Percentiles rank a stretch among this genome's conserved stretches.
These are phyloP conservation scores for Penicillium sp. DNA, from an alignment of 2,329 filamentous ascomycete species.

Conservation along the genomic window DNA sequence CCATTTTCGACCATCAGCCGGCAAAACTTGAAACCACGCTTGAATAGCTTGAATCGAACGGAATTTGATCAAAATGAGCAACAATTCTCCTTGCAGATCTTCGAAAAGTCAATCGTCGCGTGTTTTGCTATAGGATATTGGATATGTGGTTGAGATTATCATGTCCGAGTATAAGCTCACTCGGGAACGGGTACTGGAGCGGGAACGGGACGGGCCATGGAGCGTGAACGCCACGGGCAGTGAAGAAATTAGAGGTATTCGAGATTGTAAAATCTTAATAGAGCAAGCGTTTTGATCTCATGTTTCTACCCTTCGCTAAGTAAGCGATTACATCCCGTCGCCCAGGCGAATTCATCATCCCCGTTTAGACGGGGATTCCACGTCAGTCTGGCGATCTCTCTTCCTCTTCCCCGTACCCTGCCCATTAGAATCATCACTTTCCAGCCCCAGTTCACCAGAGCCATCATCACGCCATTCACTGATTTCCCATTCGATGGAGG, in stretches of 20 bases:
- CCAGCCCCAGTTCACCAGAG: constrained; percentile 23
- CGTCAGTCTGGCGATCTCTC: constrained; percentile 23
- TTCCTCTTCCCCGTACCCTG: constrained; percentile 37
- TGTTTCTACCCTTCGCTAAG: neutral
- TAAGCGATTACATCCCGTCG: neutral
- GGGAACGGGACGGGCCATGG: neutral
- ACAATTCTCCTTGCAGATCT: neutral
- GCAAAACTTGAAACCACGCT: neutral
- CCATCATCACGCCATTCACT: constrained; percentile 66
- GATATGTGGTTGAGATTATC: neutral
- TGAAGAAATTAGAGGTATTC: neutral
- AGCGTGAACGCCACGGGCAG: neutral
- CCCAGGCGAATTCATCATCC: constrained; percentile 2
- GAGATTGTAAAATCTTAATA: neutral
- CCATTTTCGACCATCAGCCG: neutral
- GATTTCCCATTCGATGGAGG: constrained; percentile 80
- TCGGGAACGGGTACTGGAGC: neutral
- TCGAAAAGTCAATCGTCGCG: neutral
- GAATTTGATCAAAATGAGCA: neutral
- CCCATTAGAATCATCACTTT: constrained; percentile 22
- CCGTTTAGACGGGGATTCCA: constrained; percentile 17
- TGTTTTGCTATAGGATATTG: neutral
- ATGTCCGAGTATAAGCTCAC: too few species aligned
- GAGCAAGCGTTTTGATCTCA: neutral
- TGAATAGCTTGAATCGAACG: neutral